Percentiles rank a stretch among this genome's conserved stretches.
Conservation (phyloP, 139 green algal species). For the Volvox africanus region DNA sequence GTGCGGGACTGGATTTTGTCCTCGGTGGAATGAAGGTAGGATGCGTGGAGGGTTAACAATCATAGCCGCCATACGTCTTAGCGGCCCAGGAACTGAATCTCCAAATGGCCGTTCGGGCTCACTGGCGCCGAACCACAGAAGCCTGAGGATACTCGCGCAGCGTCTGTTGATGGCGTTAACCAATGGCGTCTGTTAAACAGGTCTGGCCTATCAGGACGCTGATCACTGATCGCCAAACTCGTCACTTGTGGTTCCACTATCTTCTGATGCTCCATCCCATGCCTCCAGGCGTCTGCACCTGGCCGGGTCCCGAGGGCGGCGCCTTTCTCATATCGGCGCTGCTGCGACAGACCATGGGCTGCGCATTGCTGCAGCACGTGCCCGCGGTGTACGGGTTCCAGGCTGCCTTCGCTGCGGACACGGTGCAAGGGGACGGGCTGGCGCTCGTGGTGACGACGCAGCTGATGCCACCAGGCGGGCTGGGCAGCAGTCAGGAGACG, state of each 20-base stretch:
- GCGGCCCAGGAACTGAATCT: no score
- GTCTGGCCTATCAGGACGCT: neutral
- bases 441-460: conserved; percentile 46
- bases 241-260: neutral
- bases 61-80: no score
- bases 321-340: conserved; percentile 65
- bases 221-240: neutral
- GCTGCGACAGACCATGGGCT: conserved; percentile 59
- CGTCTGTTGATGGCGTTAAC: neutral
- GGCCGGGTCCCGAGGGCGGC: conserved; percentile 63
- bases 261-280: neutral
- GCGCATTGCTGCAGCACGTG: conserved; percentile 52
- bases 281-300: conserved; percentile 52
- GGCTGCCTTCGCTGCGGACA: conserved; percentile 39
- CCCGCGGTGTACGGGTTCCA: conserved; percentile 48
- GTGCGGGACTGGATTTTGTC: no score
- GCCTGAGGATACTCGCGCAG: neutral
- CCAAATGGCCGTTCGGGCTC: neutral
- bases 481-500: neutral
- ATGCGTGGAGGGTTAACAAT: no score
- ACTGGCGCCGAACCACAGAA: neutral
- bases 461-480: conserved; percentile 46
- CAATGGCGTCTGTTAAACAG: neutral
- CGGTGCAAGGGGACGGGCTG: conserved; percentile 30
- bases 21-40: no score